Evolutionary conservation across 768 basidiomycete genomes (phyloP), one percentile per base, ranked within the genome.

Genomic region (Tricholoma sp.): DNA sequence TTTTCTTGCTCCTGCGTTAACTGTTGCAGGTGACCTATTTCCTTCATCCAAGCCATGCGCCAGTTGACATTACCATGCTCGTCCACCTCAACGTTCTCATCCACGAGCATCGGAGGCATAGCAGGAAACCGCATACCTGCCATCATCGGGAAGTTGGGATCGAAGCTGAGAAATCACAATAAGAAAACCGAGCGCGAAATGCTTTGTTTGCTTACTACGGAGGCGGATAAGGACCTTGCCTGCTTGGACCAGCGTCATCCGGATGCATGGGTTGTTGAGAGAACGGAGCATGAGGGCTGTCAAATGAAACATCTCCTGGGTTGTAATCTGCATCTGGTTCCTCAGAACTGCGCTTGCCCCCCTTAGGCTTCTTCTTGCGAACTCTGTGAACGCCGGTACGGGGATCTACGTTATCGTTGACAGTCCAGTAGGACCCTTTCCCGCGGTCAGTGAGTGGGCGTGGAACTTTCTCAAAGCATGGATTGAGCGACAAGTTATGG

Each of bases 361-460:
- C 76, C 70, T 90, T 88, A 45, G 80, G 79, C 67, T 91, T 90
- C 79, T 92, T 93, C 74, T 93, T 93, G 66, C 91, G 86, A 54
- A 92, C 81, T 22, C 91, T 85, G 66, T 94, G 91, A 31, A 93
- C 91, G 34, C 91, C 91, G 3, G 91, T 92, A 39, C 90, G 88
- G 50, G 90, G 90, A 65, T 93, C 90, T 45, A 93, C 89, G 64
- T 89, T 88, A 64, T 93, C 90, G 64, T 93, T 91, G 60, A 94
- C 91, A 0, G 90, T 92, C 91, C 91, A 94, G 66, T 93, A 94
- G 0, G 89, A 92, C 19, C 91, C 91, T 66, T 94, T 94, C 53
- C 91, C 91, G 52, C 91, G 85, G 65, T 94, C 91, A 5, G 91
- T 94, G 62, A 94, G 81, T 11, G 91, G 91, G n/a, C 91, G 88